Evolutionary conservation across 805 yeast genomes (phyloP), one percentile per base, ranked within the genome.

Genomic region (Starmerella bombi): DNA sequence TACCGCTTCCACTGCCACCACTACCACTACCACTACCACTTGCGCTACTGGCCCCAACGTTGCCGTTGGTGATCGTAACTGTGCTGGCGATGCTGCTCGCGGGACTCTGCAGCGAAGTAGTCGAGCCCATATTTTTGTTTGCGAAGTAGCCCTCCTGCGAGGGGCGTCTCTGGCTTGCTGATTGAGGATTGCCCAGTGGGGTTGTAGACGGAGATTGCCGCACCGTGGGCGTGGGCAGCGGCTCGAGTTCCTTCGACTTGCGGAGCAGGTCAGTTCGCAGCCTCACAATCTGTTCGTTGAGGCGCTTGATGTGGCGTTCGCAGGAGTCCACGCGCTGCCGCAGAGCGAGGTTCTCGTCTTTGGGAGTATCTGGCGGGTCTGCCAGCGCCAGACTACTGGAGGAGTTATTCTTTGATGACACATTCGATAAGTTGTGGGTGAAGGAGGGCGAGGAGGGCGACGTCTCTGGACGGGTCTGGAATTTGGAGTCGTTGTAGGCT

Each of bases 181-280:
- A 33, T 15, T 9, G 32, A 29, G 32, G 16, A 14, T 10, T 12
- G 32, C 17, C 17, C 6, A 8, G 8, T 6, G 20, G 33, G 17
- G 33, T 31, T 5, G 33, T 31, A 6, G 33, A 16, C 9, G 18
- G 21, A 31, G 33, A 7, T 6, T 18, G 9, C 18, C 14, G 19
- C 20, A 27, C 56, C 1, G 72, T 69, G 5, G 80, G 84, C 0
- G 79, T 72, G 0, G 84, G 84, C 38, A 78, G 62, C 4, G 83
- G 84, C 70, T 47, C 71, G 60, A 56, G 47, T 35, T 79, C 85
- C 51, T 79, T 79, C 34, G 71, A 63, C 36, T 71, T 62, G 42
- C 77, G 67, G 41, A 76, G 66, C 49, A 79, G 59, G 45, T 79
- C 86, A 34, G 76, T 74, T 38, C 78, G 66, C 46, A 80, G 63